These are phyloP conservation scores for Solanum pinnatisectum DNA, from an alignment of 257 asterid genomes.

Conservation along the genomic window DNA sequence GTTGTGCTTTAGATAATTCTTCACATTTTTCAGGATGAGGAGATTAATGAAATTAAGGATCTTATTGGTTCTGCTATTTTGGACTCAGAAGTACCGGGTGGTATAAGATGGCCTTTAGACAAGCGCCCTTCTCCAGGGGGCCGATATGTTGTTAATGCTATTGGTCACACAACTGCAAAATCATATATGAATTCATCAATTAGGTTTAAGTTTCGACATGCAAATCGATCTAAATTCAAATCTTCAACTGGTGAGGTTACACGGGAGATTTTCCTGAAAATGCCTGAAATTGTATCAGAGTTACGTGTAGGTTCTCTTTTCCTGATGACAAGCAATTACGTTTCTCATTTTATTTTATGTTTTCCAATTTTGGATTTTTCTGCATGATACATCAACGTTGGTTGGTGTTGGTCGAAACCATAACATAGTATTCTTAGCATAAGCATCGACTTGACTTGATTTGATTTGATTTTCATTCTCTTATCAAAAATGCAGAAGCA, in stretches of 20 bases:
- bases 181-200: constrained; percentile 22
- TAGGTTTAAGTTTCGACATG: constrained; percentile 32
- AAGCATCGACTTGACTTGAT: not conserved
- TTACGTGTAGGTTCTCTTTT: constrained; percentile 20
- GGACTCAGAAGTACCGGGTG: constrained; percentile 39
- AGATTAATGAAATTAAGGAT: constrained; percentile 15
- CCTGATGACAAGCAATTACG: not conserved
- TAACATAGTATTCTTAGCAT: not conserved
- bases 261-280: constrained; percentile 25
- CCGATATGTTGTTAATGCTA: constrained; percentile 25
- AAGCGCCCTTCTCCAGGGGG: constrained; percentile 23
- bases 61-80: constrained; percentile 30
- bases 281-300: constrained; percentile 24
- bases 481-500: constrained; percentile 22
- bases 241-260: constrained; percentile 40
- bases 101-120: constrained; percentile 40
- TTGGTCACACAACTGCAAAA: constrained; percentile 33
- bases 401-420: not conserved
- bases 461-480: not conserved
- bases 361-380: not conserved
- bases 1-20: no score
- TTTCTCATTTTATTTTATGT: not conserved
- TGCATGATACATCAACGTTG: not conserved
- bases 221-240: constrained; percentile 40
- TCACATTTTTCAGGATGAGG: constrained; percentile 30